phyloP scores from a whole-genome alignment of 176 grass and related monocot genomes.

The Chloris gayana region DNA sequence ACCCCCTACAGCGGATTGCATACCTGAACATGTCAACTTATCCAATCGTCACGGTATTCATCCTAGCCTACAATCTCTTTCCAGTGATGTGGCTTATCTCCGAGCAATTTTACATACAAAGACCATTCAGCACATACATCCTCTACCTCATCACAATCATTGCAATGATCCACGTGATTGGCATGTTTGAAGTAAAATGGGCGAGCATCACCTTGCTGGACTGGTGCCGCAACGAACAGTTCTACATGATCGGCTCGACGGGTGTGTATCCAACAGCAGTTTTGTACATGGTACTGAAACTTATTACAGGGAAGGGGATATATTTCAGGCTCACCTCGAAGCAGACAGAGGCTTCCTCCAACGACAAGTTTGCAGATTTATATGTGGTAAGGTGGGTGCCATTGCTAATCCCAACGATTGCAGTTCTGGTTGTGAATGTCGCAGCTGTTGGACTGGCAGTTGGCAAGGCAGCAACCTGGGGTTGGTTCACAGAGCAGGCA shows the following conservation, averaged over 20 bases:
- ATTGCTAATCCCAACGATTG: conserved; percentile 33
- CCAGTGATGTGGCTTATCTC: conserved; percentile 52
- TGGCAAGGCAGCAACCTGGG: conserved; percentile 40
- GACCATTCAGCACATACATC: conserved; percentile 44
- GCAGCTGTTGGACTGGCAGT: conserved; percentile 36
- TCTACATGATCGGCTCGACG: conserved; percentile 51
- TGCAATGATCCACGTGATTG: conserved; percentile 42
- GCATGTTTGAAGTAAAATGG: conserved; percentile 56
- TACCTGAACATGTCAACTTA: conserved; percentile 59
- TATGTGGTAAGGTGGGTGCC: conserved; percentile 51
- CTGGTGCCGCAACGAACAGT: conserved; percentile 61
- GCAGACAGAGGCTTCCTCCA: conserved; percentile 40
- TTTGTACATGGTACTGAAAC: conserved; percentile 51
- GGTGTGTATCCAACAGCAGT: conserved; percentile 54
- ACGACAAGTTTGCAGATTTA: conserved; percentile 48
- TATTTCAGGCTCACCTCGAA: conserved; percentile 54
- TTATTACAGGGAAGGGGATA: conserved; percentile 49
- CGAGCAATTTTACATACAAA: conserved; percentile 49
- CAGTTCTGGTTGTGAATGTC: conserved; percentile 28
- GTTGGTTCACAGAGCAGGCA: conserved; percentile 24
- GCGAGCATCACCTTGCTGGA: conserved; percentile 48
- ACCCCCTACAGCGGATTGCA: conserved; percentile 39
- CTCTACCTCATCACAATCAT: conserved; percentile 30
- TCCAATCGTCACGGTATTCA: conserved; percentile 48
- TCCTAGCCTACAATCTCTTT: conserved; percentile 53